phyloP scores from a whole-genome alignment of 208 protist genomes.

The Leptomonas seymouri region DNA sequence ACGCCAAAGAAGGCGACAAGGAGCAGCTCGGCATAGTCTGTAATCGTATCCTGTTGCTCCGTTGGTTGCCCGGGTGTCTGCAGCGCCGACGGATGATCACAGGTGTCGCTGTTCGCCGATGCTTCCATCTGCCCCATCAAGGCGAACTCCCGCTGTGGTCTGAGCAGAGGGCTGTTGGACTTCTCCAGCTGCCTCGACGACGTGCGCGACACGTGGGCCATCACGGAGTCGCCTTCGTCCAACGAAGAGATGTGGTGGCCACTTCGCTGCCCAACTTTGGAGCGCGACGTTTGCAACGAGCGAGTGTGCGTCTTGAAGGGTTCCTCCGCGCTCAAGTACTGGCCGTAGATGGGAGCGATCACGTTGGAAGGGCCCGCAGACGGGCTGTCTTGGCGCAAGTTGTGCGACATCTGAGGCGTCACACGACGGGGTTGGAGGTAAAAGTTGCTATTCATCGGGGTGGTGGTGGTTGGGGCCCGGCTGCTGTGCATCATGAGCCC shows the following conservation, averaged over 20 bases:
- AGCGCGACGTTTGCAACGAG: not conserved
- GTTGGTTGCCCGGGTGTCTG: not conserved
- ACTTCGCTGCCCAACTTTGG: not conserved
- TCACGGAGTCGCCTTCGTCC: not conserved
- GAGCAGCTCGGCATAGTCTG: constrained; percentile 18
- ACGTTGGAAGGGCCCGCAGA: not conserved
- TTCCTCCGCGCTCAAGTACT: constrained; percentile 23
- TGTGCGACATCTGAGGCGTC: not conserved
- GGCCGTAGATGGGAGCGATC: not conserved
- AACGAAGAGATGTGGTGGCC: not conserved
- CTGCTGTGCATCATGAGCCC: not conserved
- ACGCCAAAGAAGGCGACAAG: constrained; percentile 23
- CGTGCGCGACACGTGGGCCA: not conserved
- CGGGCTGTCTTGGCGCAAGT: not conserved
- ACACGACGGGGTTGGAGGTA: constrained; percentile 11
- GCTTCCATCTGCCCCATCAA: no score
- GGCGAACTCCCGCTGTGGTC: not conserved
- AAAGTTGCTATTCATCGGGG: not conserved
- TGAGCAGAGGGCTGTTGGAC: not conserved
- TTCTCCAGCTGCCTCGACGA: not conserved
- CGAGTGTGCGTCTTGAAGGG: constrained; percentile 6
- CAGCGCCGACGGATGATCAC: not conserved
- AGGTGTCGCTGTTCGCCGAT: not conserved
- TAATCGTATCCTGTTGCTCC: not conserved
- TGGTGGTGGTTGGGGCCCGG: not conserved